A percentile compares a stretch with the other conserved stretches of the same genome.
phyloP scores from a whole-genome alignment of 208 protist species.

The Trichomonas vaginalis region DNA sequence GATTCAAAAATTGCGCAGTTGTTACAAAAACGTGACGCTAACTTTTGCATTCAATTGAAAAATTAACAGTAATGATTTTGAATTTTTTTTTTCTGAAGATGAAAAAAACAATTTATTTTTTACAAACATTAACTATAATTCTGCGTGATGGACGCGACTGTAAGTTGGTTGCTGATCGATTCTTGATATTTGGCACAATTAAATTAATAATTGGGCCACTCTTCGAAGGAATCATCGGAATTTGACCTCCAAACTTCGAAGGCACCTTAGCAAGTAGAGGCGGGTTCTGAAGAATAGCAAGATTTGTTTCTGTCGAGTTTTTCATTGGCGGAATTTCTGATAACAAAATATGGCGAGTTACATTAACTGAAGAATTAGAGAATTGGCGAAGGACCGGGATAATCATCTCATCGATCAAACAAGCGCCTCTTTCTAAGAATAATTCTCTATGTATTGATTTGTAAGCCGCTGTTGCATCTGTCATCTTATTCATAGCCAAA shows the following conservation, averaged over 20 bases:
- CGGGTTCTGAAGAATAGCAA: neutral
- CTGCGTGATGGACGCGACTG: neutral
- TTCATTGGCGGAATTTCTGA: neutral
- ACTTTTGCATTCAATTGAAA: too few species aligned
- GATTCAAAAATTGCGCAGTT: too few species aligned
- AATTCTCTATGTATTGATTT: neutral
- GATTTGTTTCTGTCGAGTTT: neutral
- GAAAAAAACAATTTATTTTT: too few species aligned
- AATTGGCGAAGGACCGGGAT: too few species aligned
- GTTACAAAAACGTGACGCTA: too few species aligned
- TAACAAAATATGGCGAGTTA: neutral
- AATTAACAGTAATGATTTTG: neutral
- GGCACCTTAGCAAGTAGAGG: neutral
- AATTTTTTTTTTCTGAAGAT: too few species aligned
- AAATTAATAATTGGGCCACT: neutral
- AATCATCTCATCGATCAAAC: neutral
- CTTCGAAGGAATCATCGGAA: neutral
- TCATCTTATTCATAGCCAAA: neutral
- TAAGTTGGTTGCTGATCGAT: neutral
- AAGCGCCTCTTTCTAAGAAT: neutral
- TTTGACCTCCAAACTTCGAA: neutral
- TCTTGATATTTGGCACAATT: neutral
- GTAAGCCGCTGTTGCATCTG: neutral
- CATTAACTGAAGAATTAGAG: neutral
- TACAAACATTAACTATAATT: neutral